These are phyloP conservation scores for Globisporangium takayamanum DNA, from an alignment of 352 stramenopile species.

Conservation along the genomic window DNA sequence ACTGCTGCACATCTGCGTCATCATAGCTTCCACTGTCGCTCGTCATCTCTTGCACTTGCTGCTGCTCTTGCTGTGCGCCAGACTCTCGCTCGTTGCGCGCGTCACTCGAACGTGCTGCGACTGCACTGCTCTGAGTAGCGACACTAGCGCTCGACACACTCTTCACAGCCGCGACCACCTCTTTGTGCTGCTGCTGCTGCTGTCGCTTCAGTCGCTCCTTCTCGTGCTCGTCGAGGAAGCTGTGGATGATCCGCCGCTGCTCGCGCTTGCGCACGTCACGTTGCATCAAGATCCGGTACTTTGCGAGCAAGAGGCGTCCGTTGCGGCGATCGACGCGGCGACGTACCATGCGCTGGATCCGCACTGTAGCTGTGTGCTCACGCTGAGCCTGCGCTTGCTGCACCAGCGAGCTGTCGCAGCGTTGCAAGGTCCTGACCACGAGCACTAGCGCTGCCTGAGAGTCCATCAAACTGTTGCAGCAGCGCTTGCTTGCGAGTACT, in stretches of 20 bases:
- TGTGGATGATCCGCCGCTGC: constrained; percentile 50
- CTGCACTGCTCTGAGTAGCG: not conserved
- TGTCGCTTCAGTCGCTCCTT: constrained; percentile 14
- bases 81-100: not conserved
- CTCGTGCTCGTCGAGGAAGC: constrained; percentile 36
- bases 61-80: not conserved
- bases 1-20: constrained; percentile 23
- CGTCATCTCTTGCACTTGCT: not conserved
- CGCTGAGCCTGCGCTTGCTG: constrained; percentile 13
- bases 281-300: constrained; percentile 40
- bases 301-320: constrained; percentile 30
- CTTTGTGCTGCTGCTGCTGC: not conserved
- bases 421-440: constrained; percentile 2
- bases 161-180: too few relatives aligned
- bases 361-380: constrained; percentile 14
- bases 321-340: constrained; percentile 22
- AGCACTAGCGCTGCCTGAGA: not conserved
- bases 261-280: constrained; percentile 39
- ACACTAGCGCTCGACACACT: too few relatives aligned
- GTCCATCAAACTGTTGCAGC: not conserved
- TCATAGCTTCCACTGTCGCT: constrained; percentile 6
- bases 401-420: constrained; percentile 12
- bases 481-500: constrained; percentile 6
- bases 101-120: not conserved
- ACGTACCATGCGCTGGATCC: constrained; percentile 32